Evolutionary conservation across 805 yeast species (phyloP).

Genomic region (Teunomyces barrocoloradensis): DNA sequence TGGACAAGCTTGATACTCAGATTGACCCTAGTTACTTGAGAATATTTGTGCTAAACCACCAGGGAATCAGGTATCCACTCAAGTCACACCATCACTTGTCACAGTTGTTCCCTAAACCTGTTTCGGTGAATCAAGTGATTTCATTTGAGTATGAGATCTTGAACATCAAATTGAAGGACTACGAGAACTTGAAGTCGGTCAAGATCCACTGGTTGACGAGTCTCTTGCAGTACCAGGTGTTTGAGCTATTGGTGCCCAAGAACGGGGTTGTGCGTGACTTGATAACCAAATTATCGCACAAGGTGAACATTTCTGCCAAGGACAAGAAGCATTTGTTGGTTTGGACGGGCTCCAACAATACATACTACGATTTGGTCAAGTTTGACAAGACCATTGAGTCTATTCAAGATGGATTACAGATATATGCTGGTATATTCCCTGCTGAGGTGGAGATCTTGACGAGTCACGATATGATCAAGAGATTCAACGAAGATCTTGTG

Average conservation of each 20-base stretch:
- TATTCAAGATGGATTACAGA: constrained; percentile 32
- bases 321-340: constrained; percentile 47
- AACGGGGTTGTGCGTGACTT: constrained; percentile 56
- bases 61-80: constrained; percentile 55
- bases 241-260: constrained; percentile 68
- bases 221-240: constrained; percentile 63
- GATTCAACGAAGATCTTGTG: constrained; percentile 20
- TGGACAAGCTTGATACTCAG: constrained; percentile 40
- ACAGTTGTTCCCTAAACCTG: constrained; percentile 40
- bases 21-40: constrained; percentile 63
- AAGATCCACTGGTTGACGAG: constrained; percentile 70
- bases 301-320: constrained; percentile 49
- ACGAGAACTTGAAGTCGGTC: constrained; percentile 70
- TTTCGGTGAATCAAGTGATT: constrained; percentile 43
- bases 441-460: constrained; percentile 40
- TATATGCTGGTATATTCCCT: constrained; percentile 43
- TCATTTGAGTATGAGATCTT: constrained; percentile 72
- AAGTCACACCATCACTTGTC: constrained; percentile 33
- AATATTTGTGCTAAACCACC: constrained; percentile 57
- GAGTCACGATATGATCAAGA: constrained; percentile 32
- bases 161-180: constrained; percentile 68
- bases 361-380: constrained; percentile 35
- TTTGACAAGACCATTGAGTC: constrained; percentile 36
- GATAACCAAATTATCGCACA: constrained; percentile 53
- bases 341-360: constrained; percentile 53